Evolutionary conservation across 108 stramenopile species (phyloP).

Genomic region (Nitzschia sp.): DNA sequence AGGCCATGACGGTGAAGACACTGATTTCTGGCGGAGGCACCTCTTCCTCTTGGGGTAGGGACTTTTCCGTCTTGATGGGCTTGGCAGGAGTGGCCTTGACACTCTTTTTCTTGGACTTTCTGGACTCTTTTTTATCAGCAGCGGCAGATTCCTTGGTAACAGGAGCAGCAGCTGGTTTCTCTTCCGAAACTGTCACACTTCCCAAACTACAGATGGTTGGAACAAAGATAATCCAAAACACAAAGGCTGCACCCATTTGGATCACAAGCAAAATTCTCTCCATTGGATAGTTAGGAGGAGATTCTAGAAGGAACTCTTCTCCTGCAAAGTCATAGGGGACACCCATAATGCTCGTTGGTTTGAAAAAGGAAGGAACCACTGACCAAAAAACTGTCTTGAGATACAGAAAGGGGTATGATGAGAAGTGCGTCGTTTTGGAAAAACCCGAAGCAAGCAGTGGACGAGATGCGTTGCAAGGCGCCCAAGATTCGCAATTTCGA

Average conservation of each 20-base stretch:
- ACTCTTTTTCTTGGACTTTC: background rate
- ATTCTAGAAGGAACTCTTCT: constrained; percentile 28
- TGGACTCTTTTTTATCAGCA: background rate
- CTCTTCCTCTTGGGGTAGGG: background rate
- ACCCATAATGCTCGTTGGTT: no score
- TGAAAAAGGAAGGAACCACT: background rate
- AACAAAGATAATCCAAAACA: constrained; percentile 29
- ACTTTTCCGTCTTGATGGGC: background rate
- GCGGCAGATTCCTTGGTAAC: background rate
- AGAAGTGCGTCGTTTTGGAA: no score
- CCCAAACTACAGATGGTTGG: constrained; percentile 11
- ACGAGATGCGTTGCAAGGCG: no score
- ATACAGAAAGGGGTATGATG: no score
- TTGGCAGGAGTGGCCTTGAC: background rate
- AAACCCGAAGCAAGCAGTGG: no score
- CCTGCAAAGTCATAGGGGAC: constrained; percentile 19
- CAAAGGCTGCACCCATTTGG: background rate
- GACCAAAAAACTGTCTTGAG: no score
- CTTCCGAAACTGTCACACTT: background rate
- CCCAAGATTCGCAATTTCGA: no score
- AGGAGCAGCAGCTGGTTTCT: background rate
- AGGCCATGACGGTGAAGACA: background rate
- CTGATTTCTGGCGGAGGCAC: background rate
- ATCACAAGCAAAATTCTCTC: constrained; percentile 14
- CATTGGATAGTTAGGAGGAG: constrained; percentile 23